Percentiles rank a stretch among this genome's conserved stretches.
Conservation (phyloP, 371 early-diverging fungal species). For the Mortierella sp. region DNA sequence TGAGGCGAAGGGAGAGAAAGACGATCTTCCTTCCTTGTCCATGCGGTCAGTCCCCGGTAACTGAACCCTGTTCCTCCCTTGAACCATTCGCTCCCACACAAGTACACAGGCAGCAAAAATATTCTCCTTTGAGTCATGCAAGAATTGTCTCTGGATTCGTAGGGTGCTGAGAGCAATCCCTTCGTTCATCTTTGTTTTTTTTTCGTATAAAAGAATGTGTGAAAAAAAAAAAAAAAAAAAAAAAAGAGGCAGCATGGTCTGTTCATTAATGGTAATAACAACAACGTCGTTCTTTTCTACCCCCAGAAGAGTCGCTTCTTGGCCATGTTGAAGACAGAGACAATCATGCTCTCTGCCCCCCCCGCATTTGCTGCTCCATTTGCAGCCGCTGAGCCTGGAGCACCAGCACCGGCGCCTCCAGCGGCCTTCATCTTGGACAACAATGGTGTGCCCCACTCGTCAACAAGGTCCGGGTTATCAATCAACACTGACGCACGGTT, state of each 20-base stretch:
- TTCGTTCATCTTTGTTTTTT: neutral
- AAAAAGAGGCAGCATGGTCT: neutral
- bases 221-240: neutral
- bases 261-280: neutral
- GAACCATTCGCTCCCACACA: neutral
- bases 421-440: neutral
- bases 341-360: constrained; percentile 30
- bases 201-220: neutral
- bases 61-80: neutral
- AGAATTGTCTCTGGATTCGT: neutral
- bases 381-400: neutral
- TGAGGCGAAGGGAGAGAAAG: neutral
- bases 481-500: constrained; percentile 37
- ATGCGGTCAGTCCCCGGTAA: neutral
- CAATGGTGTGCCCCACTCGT: constrained; percentile 28
- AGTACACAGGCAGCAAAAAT: neutral
- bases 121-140: too few relatives aligned
- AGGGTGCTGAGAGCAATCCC: neutral
- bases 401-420: neutral
- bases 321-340: constrained; percentile 31
- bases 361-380: neutral
- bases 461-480: constrained; percentile 36
- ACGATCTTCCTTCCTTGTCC: neutral
- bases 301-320: constrained; percentile 58
- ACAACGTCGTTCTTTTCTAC: neutral